phyloP scores from a whole-genome alignment of 2,329 filamentous ascomycete genomes.

The Tricladium varicosporioides region DNA sequence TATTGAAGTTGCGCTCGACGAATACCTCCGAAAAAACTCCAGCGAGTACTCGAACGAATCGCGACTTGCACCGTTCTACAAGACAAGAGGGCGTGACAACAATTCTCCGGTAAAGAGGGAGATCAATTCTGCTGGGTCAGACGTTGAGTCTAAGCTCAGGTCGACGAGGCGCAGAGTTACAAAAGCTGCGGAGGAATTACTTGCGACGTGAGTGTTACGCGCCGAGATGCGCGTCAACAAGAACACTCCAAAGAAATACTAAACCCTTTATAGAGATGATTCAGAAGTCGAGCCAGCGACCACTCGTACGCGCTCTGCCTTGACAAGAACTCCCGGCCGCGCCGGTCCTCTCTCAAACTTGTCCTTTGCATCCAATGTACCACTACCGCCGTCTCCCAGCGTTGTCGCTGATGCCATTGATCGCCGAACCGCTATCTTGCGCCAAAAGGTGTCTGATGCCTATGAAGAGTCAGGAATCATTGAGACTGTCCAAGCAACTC shows the following conservation, averaged over 20 bases:
- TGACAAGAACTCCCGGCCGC: conserved; percentile 31
- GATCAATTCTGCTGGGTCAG: conserved; percentile 38
- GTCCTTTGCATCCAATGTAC: conserved; percentile 53
- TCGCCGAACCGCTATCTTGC: conserved; percentile 63
- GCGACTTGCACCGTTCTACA: conserved; percentile 73
- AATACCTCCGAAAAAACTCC: conserved; percentile 68
- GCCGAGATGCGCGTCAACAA: conserved; percentile 19
- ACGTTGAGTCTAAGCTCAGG: conserved; percentile 41
- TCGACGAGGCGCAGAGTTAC: conserved; percentile 44
- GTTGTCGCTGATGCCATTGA: conserved; percentile 76
- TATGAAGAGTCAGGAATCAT: conserved; percentile 66
- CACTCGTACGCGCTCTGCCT: conserved; percentile 29
- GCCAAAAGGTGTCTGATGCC: conserved; percentile 60
- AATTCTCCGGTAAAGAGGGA: conserved; percentile 62
- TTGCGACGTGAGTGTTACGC: conserved; percentile 31
- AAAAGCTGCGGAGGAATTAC: conserved; percentile 41
- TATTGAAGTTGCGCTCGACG: conserved; percentile 72
- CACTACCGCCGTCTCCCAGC: conserved; percentile 78
- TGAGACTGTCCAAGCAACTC: conserved; percentile 62
- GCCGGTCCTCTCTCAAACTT: conserved; percentile 27
- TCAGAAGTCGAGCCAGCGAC: conserved; percentile 31
- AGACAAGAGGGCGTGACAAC: conserved; percentile 52
- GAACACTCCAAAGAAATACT: neutral
- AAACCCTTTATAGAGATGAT: conserved; percentile 27
- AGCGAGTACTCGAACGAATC: conserved; percentile 61